Percentiles rank a stretch among this genome's conserved stretches.
Conservation (phyloP, 2,329 filamentous ascomycete genomes). For the Biscogniauxia marginata region DNA sequence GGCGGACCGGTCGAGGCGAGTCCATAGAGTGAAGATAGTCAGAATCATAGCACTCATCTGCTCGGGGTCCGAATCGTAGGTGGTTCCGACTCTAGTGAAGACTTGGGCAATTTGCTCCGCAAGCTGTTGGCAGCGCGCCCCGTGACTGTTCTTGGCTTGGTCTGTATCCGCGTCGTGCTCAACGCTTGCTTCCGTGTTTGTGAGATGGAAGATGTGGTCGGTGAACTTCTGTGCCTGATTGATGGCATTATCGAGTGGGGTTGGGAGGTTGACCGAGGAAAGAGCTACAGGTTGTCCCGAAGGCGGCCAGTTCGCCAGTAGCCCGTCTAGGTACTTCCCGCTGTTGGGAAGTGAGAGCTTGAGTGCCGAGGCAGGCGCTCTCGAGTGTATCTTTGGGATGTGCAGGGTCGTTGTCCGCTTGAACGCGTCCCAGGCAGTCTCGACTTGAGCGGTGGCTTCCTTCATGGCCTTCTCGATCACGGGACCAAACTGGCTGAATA, state of each 20-base stretch:
- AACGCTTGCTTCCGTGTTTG: conserved; percentile 11
- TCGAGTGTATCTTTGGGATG: conserved; percentile 41
- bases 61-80: conserved; percentile 45
- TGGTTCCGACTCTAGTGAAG: conserved; percentile 29
- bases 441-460: conserved; percentile 30
- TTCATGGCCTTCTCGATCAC: conserved; percentile 31
- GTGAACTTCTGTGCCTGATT: conserved; percentile 25
- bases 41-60: conserved; percentile 54
- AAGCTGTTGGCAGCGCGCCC: conserved; percentile 24
- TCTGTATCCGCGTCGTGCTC: background rate
- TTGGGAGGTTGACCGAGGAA: conserved; percentile 16
- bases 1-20: conserved; percentile 51
- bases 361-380: conserved; percentile 33
- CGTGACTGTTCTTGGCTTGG: background rate
- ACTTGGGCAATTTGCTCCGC: conserved; percentile 36
- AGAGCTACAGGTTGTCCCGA: background rate
- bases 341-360: conserved; percentile 43
- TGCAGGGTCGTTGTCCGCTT: conserved; percentile 37
- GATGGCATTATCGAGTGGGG: conserved; percentile 20
- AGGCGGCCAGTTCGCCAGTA: conserved; percentile 5
- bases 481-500: conserved; percentile 32
- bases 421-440: conserved; percentile 38
- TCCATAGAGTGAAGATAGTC: conserved; percentile 57
- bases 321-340: conserved; percentile 28
- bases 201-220: conserved; percentile 15